Evolutionary conservation across 805 yeast species (phyloP), one percentile per base, ranked within the genome.

Genomic region (Wickerhamiella spandovensis): DNA sequence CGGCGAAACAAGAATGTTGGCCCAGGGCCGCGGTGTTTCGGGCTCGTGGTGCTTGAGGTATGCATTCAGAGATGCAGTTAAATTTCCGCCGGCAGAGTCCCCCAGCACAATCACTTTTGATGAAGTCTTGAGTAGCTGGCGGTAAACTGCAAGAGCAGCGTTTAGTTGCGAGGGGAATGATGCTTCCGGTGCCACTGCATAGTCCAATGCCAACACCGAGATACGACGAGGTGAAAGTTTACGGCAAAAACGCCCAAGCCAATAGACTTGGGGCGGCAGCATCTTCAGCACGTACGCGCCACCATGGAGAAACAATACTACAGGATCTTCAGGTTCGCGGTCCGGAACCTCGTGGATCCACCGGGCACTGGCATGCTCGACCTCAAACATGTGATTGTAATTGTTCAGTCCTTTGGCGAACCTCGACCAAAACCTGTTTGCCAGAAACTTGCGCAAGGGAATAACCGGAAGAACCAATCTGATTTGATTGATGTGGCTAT

Each of bases 11-110:
- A 58, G 55, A 12, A 49, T 52, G 12, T 50, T 47, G 2, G 54
- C 58, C 13, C 41, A 42, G 2, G 56, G 25, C 38, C 18, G n/a
- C 1, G 17, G 44, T 22, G 44, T 32, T 35, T 48, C 21, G 43
- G 5, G 18, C 8, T 38, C 21, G 3, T 35, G 39, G 13, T 35
- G 39, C 6, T 17, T 51, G 20, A 48, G 50, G n/a, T 54, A 48
- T 6, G 51, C 46, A 13, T 38, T 38, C 10, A 62, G 47, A 10
- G 54, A 56, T 9, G 57, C 38, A 7, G 50, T 24, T 23, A 64
- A 52, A 46, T 64, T 63, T 0, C 60, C 67, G 28, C 68, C 67
- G 17, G 67, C 66, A 7, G 68, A 64, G 47, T 64, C 68, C 22
- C 68, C 68, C 43, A 55, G 45, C 5, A 63, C 24, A 2, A 62